These are phyloP conservation scores for Stephania japonica DNA, from an alignment of 164 flowering plant genomes.

Conservation along the genomic window DNA sequence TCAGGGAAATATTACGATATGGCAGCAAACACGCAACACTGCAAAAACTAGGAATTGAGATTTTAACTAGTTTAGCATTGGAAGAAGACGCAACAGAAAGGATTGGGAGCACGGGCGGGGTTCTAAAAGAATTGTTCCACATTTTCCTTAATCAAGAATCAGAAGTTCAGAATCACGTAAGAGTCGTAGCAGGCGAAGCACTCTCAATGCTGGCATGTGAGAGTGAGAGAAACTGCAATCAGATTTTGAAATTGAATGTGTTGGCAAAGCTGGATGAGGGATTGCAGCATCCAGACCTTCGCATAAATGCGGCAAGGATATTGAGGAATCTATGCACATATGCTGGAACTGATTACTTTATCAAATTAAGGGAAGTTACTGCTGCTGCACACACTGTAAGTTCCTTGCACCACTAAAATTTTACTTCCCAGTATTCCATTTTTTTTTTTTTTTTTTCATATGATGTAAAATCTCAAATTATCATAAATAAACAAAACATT, in stretches of 20 bases:
- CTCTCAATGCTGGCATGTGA: slow-evolving; percentile 76
- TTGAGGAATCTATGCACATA: slow-evolving; percentile 63
- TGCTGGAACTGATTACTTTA: slow-evolving; percentile 43
- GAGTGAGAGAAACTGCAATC: slow-evolving; percentile 53
- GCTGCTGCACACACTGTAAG: slow-evolving; percentile 73
- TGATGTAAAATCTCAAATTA: not conserved
- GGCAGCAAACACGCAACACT: slow-evolving; percentile 61
- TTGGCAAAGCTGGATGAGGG: slow-evolving; percentile 45
- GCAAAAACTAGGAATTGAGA: slow-evolving; percentile 65
- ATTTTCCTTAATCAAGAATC: slow-evolving; percentile 48
- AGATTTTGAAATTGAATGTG: slow-evolving; percentile 45
- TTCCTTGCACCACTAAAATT: slow-evolving; percentile 10
- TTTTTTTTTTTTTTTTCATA: not conserved
- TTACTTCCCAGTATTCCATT: not conserved
- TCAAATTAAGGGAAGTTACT: slow-evolving; percentile 35
- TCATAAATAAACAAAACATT: not conserved
- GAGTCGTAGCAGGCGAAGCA: slow-evolving; percentile 80
- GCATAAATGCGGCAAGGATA: slow-evolving; percentile 68
- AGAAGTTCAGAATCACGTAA: slow-evolving; percentile 35
- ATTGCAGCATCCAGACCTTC: slow-evolving; percentile 44
- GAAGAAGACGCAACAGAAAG: slow-evolving; percentile 80
- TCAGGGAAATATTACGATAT: slow-evolving; percentile 62
- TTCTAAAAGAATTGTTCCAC: slow-evolving; percentile 52
- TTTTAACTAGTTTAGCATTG: slow-evolving; percentile 63
- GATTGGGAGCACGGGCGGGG: slow-evolving; percentile 85